phyloP scores from a whole-genome alignment of 2,329 filamentous ascomycete genomes.

The Aspergillus neoniger region DNA sequence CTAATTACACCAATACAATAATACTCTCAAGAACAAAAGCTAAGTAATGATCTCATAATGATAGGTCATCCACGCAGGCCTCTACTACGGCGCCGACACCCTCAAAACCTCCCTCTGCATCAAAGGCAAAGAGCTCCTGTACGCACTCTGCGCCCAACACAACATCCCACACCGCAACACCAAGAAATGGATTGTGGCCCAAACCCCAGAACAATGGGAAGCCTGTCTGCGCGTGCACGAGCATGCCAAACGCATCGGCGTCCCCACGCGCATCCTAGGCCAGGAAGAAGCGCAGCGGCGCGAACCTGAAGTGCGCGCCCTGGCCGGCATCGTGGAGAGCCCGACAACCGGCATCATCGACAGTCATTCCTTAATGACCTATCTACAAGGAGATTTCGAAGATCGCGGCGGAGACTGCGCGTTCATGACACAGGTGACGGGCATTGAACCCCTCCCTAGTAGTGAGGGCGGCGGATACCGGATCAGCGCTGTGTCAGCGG shows the following conservation, averaged over 20 bases:
- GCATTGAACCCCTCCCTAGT: constrained; percentile 53
- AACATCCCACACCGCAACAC: constrained; percentile 71
- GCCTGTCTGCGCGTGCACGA: constrained; percentile 56
- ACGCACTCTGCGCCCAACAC: constrained; percentile 70
- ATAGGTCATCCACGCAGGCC: constrained; percentile 86
- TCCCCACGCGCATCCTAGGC: constrained; percentile 72
- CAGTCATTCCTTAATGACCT: constrained; percentile 80
- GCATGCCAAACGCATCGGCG: constrained; percentile 56
- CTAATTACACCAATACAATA: no score
- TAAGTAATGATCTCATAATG: neutral
- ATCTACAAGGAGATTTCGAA: constrained; percentile 74
- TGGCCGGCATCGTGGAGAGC: constrained; percentile 75
- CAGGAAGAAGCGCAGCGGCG: constrained; percentile 60
- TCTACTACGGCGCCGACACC: constrained; percentile 77
- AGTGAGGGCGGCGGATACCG: constrained; percentile 65
- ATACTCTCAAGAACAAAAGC: neutral
- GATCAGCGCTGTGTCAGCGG: constrained; percentile 55
- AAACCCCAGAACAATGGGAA: constrained; percentile 69
- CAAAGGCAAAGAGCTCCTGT: constrained; percentile 72
- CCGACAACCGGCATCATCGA: constrained; percentile 89
- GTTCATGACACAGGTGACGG: constrained; percentile 65
- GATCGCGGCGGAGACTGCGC: constrained; percentile 74
- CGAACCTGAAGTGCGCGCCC: constrained; percentile 76
- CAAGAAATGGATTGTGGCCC: constrained; percentile 95
- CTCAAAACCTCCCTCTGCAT: constrained; percentile 87